Conservation (phyloP, 495 filamentous ascomycete genomes). For the Halenospora varia region DNA sequence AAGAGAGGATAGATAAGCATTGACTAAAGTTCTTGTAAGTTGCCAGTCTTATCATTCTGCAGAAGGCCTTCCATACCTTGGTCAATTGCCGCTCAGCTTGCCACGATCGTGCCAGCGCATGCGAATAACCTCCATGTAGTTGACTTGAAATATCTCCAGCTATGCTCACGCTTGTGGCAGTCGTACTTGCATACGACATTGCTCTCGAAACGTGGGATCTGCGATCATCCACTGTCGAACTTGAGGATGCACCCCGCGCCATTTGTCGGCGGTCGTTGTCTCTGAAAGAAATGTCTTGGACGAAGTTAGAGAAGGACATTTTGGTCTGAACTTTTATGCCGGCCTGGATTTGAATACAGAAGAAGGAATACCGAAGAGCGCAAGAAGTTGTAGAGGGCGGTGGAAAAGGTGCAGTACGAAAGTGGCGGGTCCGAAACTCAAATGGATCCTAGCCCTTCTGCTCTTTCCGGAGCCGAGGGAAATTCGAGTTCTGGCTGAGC, state of each 20-base stretch:
- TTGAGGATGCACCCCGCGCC: constrained; percentile 34
- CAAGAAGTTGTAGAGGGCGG: not conserved
- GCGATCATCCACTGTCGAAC: constrained; percentile 51
- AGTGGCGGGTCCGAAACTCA: constrained; percentile 5
- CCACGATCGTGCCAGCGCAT: constrained; percentile 88
- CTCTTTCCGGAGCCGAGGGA: not conserved
- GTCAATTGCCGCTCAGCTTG: constrained; percentile 96
- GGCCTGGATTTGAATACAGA: not conserved
- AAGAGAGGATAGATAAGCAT: constrained; percentile 99
- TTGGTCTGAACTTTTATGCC: constrained; percentile 6
- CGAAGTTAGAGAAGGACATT: constrained; percentile 92
- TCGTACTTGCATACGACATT: constrained; percentile 78
- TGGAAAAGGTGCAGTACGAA: not conserved
- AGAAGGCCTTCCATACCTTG: constrained; percentile 57
- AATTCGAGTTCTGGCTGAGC: not conserved
- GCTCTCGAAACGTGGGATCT: constrained; percentile 71
- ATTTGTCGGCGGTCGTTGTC: constrained; percentile 42
- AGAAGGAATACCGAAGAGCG: not conserved
- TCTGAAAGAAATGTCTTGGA: constrained; percentile 77
- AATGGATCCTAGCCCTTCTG: no score
- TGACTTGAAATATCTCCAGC: constrained; percentile 91
- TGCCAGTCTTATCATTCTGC: not conserved
- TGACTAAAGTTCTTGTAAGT: constrained; percentile 48
- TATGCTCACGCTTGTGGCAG: constrained; percentile 92
- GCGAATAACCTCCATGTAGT: constrained; percentile 90